Percentiles rank a stretch among this genome's conserved stretches.
Conservation (phyloP, 192 early-diverging fungal species). For the Chytriomyces sp. region DNA sequence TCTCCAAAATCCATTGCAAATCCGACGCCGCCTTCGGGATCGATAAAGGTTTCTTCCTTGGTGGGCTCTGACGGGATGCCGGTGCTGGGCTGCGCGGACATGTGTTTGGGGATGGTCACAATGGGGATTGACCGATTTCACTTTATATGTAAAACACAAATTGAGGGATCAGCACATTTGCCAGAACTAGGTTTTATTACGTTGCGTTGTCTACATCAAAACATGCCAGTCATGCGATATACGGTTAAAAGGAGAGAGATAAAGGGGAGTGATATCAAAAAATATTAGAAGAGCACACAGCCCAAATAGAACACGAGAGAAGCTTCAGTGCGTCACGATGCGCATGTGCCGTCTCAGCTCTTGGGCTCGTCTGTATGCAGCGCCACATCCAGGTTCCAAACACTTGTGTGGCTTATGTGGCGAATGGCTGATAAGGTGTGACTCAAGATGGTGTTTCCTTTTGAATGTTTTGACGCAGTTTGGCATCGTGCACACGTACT, state of each 20-base stretch:
- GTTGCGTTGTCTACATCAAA: background rate
- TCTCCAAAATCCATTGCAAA: conserved; percentile 30
- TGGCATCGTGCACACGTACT: background rate
- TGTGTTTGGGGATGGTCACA: no score
- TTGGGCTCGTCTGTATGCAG: background rate
- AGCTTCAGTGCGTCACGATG: background rate
- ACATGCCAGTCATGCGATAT: background rate
- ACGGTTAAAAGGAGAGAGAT: background rate
- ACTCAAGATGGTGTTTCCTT: background rate
- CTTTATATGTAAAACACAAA: no score
- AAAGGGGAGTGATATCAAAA: background rate
- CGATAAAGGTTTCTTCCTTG: background rate
- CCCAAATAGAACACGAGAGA: background rate
- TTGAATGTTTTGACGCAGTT: background rate
- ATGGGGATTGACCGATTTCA: no score
- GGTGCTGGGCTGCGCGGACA: no score
- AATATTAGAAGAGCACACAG: background rate
- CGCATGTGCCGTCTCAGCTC: background rate
- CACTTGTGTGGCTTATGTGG: background rate
- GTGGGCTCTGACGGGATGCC: no score
- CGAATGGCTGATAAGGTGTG: background rate
- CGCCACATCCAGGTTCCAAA: background rate
- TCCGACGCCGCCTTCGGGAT: conserved; percentile 21
- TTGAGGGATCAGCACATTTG: no score
- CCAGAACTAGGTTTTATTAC: no score